Evolutionary conservation across 1,284 basidiomycete genomes (phyloP).

Genomic region (Sanguinoderma infundibulare): DNA sequence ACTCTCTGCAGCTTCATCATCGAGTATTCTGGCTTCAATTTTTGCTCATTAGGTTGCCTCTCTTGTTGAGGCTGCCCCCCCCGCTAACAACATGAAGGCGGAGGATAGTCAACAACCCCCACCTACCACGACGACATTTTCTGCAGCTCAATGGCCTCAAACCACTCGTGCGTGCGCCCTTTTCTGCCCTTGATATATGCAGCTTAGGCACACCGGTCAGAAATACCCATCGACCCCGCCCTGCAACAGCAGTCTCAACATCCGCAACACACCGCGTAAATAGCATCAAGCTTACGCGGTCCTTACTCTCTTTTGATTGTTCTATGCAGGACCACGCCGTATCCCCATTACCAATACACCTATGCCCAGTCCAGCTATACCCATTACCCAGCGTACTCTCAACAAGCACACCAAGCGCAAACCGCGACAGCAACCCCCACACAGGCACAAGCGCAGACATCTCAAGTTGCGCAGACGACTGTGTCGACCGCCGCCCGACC

Average conservation of each 20-base stretch:
- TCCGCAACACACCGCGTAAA: slow-evolving; percentile 32
- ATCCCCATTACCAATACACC: slow-evolving; percentile 52
- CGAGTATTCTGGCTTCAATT: not conserved
- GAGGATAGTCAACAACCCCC: slow-evolving; percentile 18
- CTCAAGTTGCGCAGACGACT: slow-evolving; percentile 25
- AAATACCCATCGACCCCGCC: slow-evolving; percentile 72
- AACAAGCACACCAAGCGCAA: slow-evolving; percentile 45
- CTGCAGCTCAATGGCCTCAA: slow-evolving; percentile 45
- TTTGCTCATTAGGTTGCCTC: no score
- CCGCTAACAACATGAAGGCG: slow-evolving; percentile 22
- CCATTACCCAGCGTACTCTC: slow-evolving; percentile 56
- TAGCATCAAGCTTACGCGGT: not conserved
- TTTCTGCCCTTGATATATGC: slow-evolving; percentile 27
- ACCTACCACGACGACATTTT: slow-evolving; percentile 34
- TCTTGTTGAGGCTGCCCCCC: no score
- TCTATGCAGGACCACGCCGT: slow-evolving; percentile 39
- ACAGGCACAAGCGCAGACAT: slow-evolving; percentile 29
- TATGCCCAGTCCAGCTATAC: slow-evolving; percentile 58
- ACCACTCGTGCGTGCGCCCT: slow-evolving; percentile 40
- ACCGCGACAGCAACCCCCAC: slow-evolving; percentile 34
- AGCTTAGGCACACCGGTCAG: slow-evolving; percentile 31
- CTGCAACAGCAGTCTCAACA: slow-evolving; percentile 64
- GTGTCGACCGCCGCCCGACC: slow-evolving; percentile 29
- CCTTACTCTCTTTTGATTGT: slow-evolving; percentile 12
- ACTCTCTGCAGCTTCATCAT: not conserved